Evolutionary conservation across 768 basidiomycete species (phyloP).

Genomic region (Naganishia randhawae): DNA sequence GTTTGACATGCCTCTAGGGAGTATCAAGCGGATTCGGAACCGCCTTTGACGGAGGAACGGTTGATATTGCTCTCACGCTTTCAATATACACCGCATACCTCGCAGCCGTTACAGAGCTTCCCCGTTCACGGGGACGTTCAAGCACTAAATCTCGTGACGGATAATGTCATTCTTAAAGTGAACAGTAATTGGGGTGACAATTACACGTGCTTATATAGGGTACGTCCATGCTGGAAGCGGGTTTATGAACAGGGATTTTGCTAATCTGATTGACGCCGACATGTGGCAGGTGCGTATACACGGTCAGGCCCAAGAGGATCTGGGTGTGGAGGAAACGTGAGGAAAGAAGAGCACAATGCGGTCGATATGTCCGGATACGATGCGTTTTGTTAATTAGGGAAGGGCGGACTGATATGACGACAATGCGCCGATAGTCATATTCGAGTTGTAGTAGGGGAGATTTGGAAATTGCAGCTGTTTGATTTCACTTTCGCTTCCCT

Average conservation of each 20-base stretch:
- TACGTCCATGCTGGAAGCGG: constrained; percentile 31
- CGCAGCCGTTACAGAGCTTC: constrained; percentile 72
- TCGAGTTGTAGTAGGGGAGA: too few relatives aligned
- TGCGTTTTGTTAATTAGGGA: too few relatives aligned
- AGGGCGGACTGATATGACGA: too few relatives aligned
- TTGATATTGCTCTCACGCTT: constrained; percentile 64
- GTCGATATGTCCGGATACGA: too few relatives aligned
- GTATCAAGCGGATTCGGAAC: constrained; percentile 11
- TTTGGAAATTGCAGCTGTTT: too few relatives aligned
- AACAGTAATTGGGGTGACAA: constrained; percentile 83
- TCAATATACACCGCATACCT: constrained; percentile 60
- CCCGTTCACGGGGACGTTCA: constrained; percentile 65
- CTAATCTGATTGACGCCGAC: neutral
- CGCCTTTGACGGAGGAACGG: constrained; percentile 34
- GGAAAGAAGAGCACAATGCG: too few relatives aligned
- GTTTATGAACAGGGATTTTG: too few relatives aligned
- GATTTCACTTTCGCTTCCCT: too few relatives aligned
- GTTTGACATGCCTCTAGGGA: constrained; percentile 7
- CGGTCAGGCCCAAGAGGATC: constrained; percentile 11
- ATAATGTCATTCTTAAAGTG: constrained; percentile 73
- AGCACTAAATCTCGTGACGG: constrained; percentile 73
- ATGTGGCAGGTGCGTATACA: constrained; percentile 9
- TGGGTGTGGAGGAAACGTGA: neutral
- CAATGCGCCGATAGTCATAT: too few relatives aligned
- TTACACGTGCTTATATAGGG: constrained; percentile 73